Percentiles rank a stretch among this genome's conserved stretches.
These are phyloP conservation scores for Oryza australiensis DNA, from an alignment of 176 grass and related monocot genomes.

Conservation along the genomic window DNA sequence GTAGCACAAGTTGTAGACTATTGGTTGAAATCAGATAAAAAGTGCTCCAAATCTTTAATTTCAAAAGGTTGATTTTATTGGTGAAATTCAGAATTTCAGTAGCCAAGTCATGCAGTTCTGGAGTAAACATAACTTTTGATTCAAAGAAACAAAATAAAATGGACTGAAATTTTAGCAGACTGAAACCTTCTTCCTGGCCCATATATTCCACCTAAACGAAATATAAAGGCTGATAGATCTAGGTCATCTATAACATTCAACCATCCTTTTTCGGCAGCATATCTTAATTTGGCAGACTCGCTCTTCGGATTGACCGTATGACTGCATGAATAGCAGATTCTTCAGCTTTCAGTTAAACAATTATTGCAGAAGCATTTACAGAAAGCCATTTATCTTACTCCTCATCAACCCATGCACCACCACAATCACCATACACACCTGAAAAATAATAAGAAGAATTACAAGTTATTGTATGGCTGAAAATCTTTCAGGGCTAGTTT, in stretches of 20 bases:
- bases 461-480: background rate
- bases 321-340: constrained; percentile 46
- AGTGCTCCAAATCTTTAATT: background rate
- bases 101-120: constrained; percentile 3
- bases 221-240: constrained; percentile 60
- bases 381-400: constrained; percentile 54
- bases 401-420: constrained; percentile 72
- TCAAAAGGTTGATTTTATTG: background rate
- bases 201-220: constrained; percentile 91
- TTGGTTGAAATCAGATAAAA: background rate
- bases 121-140: constrained; percentile 8
- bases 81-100: constrained; percentile 7
- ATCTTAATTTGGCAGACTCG: constrained; percentile 58
- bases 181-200: constrained; percentile 89
- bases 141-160: constrained; percentile 33
- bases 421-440: constrained; percentile 98
- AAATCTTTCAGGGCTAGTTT: background rate
- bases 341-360: constrained; percentile 12
- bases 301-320: constrained; percentile 64
- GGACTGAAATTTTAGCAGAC: constrained; percentile 13
- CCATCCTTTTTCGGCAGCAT: constrained; percentile 77
- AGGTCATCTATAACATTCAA: constrained; percentile 45
- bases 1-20: background rate
- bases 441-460: constrained; percentile 1
- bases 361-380: background rate